Evolutionary conservation across 2,329 filamentous ascomycete genomes (phyloP).

Genomic region (Pestalotiopsis sp.): DNA sequence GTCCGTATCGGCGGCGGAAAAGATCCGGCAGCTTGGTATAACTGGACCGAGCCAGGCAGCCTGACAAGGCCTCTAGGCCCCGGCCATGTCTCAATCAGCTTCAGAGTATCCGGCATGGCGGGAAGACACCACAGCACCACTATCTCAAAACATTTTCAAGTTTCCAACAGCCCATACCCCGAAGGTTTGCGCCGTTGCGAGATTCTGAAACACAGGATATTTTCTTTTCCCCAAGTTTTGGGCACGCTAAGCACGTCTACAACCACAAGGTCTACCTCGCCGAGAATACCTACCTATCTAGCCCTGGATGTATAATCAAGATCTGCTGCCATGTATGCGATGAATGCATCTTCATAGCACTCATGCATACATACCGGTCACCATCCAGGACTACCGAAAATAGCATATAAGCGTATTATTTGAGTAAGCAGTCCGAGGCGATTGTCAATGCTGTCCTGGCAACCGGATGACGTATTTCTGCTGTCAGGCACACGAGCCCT

Average conservation of each 20-base stretch:
- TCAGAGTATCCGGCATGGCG: neutral
- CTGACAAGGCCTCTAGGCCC: neutral
- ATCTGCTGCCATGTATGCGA: neutral
- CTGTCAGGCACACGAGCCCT: no score
- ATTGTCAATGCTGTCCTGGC: no score
- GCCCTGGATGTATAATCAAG: neutral
- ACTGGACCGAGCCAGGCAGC: neutral
- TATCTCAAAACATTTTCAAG: neutral
- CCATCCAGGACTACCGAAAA: no score
- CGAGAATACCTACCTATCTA: neutral
- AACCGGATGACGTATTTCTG: no score
- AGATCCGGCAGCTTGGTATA: constrained; percentile 30
- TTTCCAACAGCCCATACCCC: neutral
- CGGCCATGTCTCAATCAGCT: neutral
- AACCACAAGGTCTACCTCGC: neutral
- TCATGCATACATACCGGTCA: no score
- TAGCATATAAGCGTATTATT: no score
- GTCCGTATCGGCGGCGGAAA: constrained; percentile 38
- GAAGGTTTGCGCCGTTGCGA: neutral
- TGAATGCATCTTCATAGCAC: no score
- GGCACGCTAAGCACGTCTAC: neutral
- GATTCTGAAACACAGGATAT: neutral
- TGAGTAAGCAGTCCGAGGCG: no score
- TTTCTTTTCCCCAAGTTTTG: neutral
- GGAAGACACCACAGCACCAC: neutral